Evolutionary conservation across 345 rosid species (phyloP), one percentile per base, ranked within the genome.

Genomic region (Aquilaria malaccensis): DNA sequence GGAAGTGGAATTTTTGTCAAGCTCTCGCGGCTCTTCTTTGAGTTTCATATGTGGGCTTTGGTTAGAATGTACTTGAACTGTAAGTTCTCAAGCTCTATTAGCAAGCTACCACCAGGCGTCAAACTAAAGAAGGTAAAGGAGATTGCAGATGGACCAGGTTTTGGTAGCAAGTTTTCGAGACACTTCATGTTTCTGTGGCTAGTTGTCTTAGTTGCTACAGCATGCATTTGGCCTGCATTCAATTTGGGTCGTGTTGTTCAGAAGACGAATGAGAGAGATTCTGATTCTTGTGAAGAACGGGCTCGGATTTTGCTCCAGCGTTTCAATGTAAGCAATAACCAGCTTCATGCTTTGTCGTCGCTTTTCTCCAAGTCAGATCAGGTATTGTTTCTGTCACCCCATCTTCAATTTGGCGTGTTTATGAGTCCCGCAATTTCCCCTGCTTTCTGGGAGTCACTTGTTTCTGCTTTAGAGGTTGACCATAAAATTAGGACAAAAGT

Each of bases 291-390:
- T 79, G 85, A 69, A 66, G 85, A 70, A 52, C 72, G 67, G 68
- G 81, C 71, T 65, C 71, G 64, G 64, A 77, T 80, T 69, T 73
- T 79, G 57, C 66, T 75, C 52, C 77, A 69, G 70, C 77, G 80
- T 69, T 78, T 74, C 76, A 86, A 88, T 71, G 77, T 85, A 61
- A 85, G 89, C 78, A 72, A 65, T 74, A 79, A 75, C 73, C 88
- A 80, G 69, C 78, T 85, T 74, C 79, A 73, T 73, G 79, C 70
- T 71, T 72, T 85, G 63, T 85, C 81, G 73, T 77, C 89, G 63
- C 61, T 82, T 43, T 81, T 85, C 76, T 73, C 77, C 55, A 85
- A 78, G 64, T 82, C 86, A 59, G 83, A 85, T 71, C 84, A 89
- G 93, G 95, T 83, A 58, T 43, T 58, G 58, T 76, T 49, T 50